phyloP scores from a whole-genome alignment of 2,329 filamentous ascomycete species.

The Cladobotryum mycophilum region DNA sequence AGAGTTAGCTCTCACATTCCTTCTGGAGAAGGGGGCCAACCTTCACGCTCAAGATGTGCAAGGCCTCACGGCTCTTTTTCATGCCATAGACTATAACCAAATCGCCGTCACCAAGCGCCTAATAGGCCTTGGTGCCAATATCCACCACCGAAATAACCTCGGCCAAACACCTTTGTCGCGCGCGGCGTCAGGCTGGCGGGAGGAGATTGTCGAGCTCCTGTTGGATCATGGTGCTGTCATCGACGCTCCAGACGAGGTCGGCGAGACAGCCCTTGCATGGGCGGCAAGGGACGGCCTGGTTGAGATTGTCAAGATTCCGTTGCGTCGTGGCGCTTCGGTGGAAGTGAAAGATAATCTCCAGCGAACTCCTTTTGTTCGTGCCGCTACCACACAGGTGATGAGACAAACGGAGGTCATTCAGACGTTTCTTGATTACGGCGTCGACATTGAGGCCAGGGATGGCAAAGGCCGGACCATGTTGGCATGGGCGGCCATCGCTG shows the following conservation, averaged over 20 bases:
- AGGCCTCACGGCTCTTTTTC: background rate
- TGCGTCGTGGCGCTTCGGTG: background rate
- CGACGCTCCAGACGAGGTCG: background rate
- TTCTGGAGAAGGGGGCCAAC: constrained; percentile 3
- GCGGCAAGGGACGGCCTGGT: background rate
- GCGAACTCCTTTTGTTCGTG: background rate
- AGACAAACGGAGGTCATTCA: background rate
- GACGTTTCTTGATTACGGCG: background rate
- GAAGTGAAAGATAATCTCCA: background rate
- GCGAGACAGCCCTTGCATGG: constrained; percentile 4
- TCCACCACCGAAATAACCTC: background rate
- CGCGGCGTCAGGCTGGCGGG: background rate
- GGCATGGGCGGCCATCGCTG: background rate
- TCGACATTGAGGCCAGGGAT: background rate
- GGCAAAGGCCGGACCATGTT: constrained; percentile 3
- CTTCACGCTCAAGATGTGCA: background rate
- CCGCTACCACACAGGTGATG: background rate
- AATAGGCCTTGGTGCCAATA: background rate
- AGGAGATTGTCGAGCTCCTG: background rate
- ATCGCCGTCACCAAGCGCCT: background rate
- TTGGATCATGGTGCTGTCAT: background rate
- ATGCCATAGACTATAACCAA: constrained; percentile 1
- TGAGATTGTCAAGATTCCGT: background rate
- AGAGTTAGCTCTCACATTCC: background rate
- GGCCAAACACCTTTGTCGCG: background rate